These are phyloP conservation scores for Dioscorea dumetorum DNA, from an alignment of 106 monocot species.

Conservation along the genomic window DNA sequence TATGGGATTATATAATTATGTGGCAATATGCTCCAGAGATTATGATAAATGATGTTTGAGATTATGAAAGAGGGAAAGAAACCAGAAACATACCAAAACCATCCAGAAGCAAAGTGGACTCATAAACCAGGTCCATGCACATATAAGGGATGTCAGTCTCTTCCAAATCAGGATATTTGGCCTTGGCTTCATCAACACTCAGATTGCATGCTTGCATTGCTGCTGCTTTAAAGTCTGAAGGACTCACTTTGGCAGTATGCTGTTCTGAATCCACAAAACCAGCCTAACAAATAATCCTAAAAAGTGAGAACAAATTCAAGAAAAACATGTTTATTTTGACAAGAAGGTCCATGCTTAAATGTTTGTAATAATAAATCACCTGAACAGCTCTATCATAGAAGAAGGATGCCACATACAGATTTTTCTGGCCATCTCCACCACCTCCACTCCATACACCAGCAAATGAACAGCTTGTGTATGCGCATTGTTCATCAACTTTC, in stretches of 20 bases:
- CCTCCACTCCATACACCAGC: background rate
- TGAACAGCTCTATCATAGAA: background rate
- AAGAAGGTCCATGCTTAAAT: too few species aligned
- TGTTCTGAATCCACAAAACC: slow-evolving; percentile 17
- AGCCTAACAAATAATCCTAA: slow-evolving; percentile 10
- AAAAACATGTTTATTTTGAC: too few species aligned
- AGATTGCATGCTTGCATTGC: slow-evolving; percentile 22
- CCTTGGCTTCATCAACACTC: slow-evolving; percentile 12
- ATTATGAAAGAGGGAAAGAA: background rate
- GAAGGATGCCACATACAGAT: background rate
- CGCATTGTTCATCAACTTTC: background rate
- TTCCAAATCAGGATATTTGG: slow-evolving; percentile 3
- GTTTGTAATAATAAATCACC: background rate
- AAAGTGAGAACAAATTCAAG: too few species aligned
- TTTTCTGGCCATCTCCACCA: background rate
- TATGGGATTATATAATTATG: too few species aligned
- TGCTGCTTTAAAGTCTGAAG: slow-evolving; percentile 19
- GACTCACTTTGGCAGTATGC: slow-evolving; percentile 17
- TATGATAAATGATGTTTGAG: too few species aligned
- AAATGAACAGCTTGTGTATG: background rate
- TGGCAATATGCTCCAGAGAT: too few species aligned
- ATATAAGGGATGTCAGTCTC: background rate
- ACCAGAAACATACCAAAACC: slow-evolving; percentile 24
- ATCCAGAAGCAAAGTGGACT: slow-evolving; percentile 25
- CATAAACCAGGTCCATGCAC: slow-evolving; percentile 27